Percentiles rank a stretch among this genome's conserved stretches.
Evolutionary conservation across 1,139 yeast genomes (phyloP).

Genomic region (Yamadazyma conglobata): DNA sequence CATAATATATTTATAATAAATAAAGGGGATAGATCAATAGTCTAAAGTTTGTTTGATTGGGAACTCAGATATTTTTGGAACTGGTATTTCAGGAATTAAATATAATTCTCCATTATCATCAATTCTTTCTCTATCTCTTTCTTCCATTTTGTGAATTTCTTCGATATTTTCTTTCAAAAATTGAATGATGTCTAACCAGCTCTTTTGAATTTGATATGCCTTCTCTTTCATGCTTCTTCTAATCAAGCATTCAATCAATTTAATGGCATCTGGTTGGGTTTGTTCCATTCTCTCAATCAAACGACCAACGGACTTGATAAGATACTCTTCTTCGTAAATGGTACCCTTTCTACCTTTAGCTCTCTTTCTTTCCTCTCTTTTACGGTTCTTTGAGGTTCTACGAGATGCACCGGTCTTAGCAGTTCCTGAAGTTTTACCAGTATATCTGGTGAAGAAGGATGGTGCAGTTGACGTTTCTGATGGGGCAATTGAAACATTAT

Average conservation of each 20-base stretch:
- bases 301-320: conserved; percentile 83
- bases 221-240: conserved; percentile 74
- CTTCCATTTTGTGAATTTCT: conserved; percentile 79
- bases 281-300: conserved; percentile 76
- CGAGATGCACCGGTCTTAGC: conserved; percentile 96
- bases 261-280: conserved; percentile 70
- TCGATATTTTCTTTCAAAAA: conserved; percentile 55
- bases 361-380: conserved; percentile 92
- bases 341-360: conserved; percentile 98
- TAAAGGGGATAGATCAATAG: conserved; percentile 26
- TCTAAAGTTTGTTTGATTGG: conserved; percentile 56
- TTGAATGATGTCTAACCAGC: conserved; percentile 54
- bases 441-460: conserved; percentile 89
- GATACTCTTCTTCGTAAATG: conserved; percentile 93
- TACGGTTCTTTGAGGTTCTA: conserved; percentile 82
- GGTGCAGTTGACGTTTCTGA: conserved; percentile 92
- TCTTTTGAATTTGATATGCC: conserved; percentile 77
- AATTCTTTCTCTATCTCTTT: conserved; percentile 80
- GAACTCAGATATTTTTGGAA: conserved; percentile 59
- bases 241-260: conserved; percentile 70
- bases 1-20: neutral
- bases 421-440: conserved; percentile 93
- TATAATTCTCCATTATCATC: conserved; percentile 88
- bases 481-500: conserved; percentile 91
- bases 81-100: conserved; percentile 67